phyloP scores from a whole-genome alignment of 164 flowering plant genomes.

The Tinospora cordifolia region DNA sequence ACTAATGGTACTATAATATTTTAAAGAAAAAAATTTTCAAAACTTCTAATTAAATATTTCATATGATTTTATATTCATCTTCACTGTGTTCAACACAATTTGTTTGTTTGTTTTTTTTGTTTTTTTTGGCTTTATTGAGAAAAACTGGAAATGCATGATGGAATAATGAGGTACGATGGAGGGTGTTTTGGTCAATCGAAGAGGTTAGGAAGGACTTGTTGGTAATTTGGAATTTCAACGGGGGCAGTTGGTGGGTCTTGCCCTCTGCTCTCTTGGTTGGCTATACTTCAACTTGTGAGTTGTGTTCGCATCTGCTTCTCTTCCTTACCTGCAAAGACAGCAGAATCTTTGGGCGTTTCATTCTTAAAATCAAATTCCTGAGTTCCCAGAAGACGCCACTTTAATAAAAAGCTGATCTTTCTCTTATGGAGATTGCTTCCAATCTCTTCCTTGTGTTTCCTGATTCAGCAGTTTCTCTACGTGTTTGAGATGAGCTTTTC shows the following conservation, averaged over 20 bases:
- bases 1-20: too few relatives aligned
- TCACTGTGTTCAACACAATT: too few relatives aligned
- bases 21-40: too few relatives aligned
- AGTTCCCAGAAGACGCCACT: background rate
- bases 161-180: background rate
- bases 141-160: too few relatives aligned
- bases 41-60: too few relatives aligned
- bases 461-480: background rate
- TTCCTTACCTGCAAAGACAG: constrained; percentile 14
- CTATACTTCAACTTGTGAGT: background rate
- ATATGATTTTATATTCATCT: too few relatives aligned
- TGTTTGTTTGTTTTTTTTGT: too few relatives aligned
- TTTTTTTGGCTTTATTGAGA: too few relatives aligned
- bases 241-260: constrained; percentile 10
- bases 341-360: background rate
- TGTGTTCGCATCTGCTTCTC: background rate
- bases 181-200: constrained; percentile 2
- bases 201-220: background rate
- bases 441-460: constrained; percentile 6
- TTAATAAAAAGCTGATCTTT: constrained; percentile 1
- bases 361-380: too few relatives aligned
- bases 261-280: background rate
- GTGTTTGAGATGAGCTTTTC: background rate
- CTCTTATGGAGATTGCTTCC: background rate
- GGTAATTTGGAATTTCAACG: background rate